Evolutionary conservation across 1,284 basidiomycete genomes (phyloP).

Genomic region (Ustilago nuda): DNA sequence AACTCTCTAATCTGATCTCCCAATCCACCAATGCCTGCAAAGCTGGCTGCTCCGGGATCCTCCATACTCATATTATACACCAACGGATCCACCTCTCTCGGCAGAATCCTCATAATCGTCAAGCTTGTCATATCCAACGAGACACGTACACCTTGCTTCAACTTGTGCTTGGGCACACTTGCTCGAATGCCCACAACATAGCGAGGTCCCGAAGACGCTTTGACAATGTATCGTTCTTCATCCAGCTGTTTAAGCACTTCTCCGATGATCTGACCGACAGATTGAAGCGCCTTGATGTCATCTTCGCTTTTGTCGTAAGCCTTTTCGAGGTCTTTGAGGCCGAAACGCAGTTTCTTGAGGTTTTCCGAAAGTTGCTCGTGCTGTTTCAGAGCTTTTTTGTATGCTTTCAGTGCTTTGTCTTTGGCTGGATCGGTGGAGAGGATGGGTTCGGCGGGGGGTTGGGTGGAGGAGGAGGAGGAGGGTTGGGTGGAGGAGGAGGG

Average conservation of each 20-base stretch:
- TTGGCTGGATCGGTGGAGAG: constrained; percentile 53
- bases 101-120: constrained; percentile 95
- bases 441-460: constrained; percentile 39
- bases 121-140: constrained; percentile 99
- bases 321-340: constrained; percentile 81
- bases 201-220: constrained; percentile 96
- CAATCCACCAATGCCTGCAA: constrained; percentile 96
- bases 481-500: constrained; percentile 47
- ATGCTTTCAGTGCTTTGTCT: constrained; percentile 66
- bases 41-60: constrained; percentile 93
- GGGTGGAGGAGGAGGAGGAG: constrained; percentile 41
- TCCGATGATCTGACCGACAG: constrained; percentile 98
- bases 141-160: constrained; percentile 93
- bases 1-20: constrained; percentile 96
- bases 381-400: constrained; percentile 63
- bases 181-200: constrained; percentile 99
- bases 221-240: constrained; percentile 98
- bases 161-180: constrained; percentile 87
- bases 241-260: constrained; percentile 99
- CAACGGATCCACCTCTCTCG: constrained; percentile 95
- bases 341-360: constrained; percentile 65
- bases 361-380: constrained; percentile 72
- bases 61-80: constrained; percentile 99
- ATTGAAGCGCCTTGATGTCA: constrained; percentile 98
- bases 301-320: constrained; percentile 97